Percentiles rank a stretch among this genome's conserved stretches.
Conservation (phyloP, 176 grass and related monocot species). For the Urochloa ruziziensis region DNA sequence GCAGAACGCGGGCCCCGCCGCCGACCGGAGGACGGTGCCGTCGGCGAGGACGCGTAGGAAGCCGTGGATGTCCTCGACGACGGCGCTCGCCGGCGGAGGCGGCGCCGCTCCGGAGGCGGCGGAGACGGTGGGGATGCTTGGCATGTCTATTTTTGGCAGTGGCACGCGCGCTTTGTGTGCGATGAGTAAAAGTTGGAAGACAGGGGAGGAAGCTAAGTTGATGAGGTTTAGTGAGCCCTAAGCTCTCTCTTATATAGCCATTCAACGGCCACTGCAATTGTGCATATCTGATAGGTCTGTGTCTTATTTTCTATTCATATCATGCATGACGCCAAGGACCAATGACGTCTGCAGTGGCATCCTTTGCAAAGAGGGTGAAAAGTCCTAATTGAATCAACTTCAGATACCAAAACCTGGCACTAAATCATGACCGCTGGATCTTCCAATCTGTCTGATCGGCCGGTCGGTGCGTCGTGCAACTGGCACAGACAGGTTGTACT, state of each 20-base stretch:
- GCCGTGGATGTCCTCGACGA: constrained; percentile 41
- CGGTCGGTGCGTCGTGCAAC: background rate
- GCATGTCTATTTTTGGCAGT: background rate
- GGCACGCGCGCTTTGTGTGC: background rate
- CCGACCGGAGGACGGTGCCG: constrained; percentile 44
- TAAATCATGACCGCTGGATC: background rate
- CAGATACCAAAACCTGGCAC: background rate
- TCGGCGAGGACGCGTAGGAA: constrained; percentile 45
- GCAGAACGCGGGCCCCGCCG: constrained; percentile 31
- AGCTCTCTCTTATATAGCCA: constrained; percentile 32
- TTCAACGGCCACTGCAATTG: background rate
- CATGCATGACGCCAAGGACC: background rate
- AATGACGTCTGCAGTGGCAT: background rate
- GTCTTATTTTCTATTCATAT: background rate
- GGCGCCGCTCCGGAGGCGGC: background rate
- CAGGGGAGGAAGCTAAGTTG: background rate
- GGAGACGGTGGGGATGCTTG: constrained; percentile 24
- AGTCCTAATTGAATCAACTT: background rate
- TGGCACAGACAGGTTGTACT: background rate
- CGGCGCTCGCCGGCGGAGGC: background rate
- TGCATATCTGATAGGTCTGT: background rate
- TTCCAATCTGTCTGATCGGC: background rate
- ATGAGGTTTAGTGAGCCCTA: background rate
- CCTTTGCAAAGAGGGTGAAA: background rate
- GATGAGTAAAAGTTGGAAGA: background rate